phyloP scores from a whole-genome alignment of 129 eudicot species.

The Oenanthe sinensis region DNA sequence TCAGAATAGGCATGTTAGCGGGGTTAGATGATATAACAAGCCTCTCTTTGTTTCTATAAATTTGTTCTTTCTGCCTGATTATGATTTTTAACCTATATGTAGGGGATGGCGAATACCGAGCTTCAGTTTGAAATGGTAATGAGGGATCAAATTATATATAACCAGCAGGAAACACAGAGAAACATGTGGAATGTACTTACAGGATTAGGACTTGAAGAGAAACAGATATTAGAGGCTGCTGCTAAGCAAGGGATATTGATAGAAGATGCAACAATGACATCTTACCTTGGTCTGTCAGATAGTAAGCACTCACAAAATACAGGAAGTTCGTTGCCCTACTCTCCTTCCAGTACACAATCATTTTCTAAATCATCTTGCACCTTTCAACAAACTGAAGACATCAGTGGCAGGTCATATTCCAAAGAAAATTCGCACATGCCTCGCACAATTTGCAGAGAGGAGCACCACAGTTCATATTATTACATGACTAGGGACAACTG shows the following conservation, averaged over 20 bases:
- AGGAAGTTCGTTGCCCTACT: conserved; percentile 20
- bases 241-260: conserved; percentile 71
- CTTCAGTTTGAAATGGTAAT: conserved; percentile 87
- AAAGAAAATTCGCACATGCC: conserved; percentile 25
- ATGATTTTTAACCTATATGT: conserved; percentile 10
- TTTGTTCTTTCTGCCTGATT: not conserved
- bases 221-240: conserved; percentile 55
- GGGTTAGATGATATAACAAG: not conserved
- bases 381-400: conserved; percentile 28
- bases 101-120: conserved; percentile 81
- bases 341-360: conserved; percentile 18
- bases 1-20: not conserved
- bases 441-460: conserved; percentile 49
- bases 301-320: conserved; percentile 19
- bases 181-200: conserved; percentile 72
- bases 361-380: conserved; percentile 21
- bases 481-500: conserved; percentile 35
- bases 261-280: conserved; percentile 57
- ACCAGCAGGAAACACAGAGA: conserved; percentile 72
- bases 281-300: conserved; percentile 19
- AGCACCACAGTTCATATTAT: conserved; percentile 55
- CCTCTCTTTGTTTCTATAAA: not conserved
- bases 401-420: conserved; percentile 22
- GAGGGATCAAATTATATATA: conserved; percentile 81
- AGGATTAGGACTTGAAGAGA: conserved; percentile 64